Evolutionary conservation across 768 basidiomycete species (phyloP).

Genomic region (Coprinopsis marcescibilis): DNA sequence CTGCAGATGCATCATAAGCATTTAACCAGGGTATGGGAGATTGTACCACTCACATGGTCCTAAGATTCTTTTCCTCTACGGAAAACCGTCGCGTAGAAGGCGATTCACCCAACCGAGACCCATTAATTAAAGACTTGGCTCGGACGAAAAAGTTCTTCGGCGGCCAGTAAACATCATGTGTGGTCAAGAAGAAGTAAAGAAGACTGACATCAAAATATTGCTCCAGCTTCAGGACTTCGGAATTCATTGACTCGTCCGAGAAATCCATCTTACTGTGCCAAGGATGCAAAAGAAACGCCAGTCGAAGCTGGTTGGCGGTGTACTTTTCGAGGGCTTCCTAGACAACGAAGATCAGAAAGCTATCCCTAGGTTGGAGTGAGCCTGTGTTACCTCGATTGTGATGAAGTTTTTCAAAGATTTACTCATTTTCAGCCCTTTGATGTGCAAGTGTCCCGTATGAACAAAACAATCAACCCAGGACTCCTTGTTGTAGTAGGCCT

Average conservation of each 20-base stretch:
- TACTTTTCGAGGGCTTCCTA: conserved; percentile 85
- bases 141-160: conserved; percentile 89
- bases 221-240: conserved; percentile 85
- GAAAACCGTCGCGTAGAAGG: conserved; percentile 65
- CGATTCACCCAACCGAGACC: conserved; percentile 34
- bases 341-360: conserved; percentile 8
- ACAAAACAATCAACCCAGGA: conserved; percentile 99
- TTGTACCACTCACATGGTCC: conserved; percentile 44
- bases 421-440: conserved; percentile 98
- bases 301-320: conserved; percentile 80
- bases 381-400: conserved; percentile 84
- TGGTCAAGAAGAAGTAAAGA: conserved; percentile 9
- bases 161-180: background rate
- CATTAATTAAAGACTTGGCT: conserved; percentile 67
- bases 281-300: conserved; percentile 84
- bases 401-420: conserved; percentile 99
- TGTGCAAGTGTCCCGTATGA: conserved; percentile 97
- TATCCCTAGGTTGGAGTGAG: background rate
- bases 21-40: conserved; percentile 1
- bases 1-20: conserved; percentile 30
- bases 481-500: conserved; percentile 90
- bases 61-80: conserved; percentile 62
- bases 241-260: conserved; percentile 82
- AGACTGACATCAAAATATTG: conserved; percentile 71
- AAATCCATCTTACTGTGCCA: conserved; percentile 96